Base-by-base conservation (phyloP, 148 eudicot genomes). In the Rheum nobile region DNA sequence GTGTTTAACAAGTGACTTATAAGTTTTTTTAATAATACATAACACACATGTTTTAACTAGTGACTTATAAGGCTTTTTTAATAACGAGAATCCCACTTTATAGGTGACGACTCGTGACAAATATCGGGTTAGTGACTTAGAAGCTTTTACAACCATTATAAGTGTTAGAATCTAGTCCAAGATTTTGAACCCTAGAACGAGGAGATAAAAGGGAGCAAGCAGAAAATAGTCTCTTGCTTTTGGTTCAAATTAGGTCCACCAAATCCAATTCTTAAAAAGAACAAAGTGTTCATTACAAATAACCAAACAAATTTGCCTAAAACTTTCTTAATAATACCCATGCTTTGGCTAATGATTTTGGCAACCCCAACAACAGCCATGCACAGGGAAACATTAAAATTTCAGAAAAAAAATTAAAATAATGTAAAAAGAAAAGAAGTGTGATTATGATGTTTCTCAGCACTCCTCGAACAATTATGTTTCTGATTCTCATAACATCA, bases 401-500 rank as follows among this genome's bases (percentile, higher is more conserved):
- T 65, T 65, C 70, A 65, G 70, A 63, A 63, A 19, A 16, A 16
- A 46, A 12, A 54, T n/a, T 10, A 24, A 26, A 26, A 59, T 28
- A 59, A 28, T 28, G 9, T 28, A 34, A 31, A 31, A 34, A 31
- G 19, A 31, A 57, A 65, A 65, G 22, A 65, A 65, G 39, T 3
- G 22, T 65, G 70, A 65, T 65, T 39, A 71, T 71, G 73, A 71
- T 71, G 73, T 41, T 71, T 43, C 48, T 21, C 26, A 38, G 47
- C 50, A 71, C 48, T 38, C 73, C 50, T 71, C 16, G 22, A 71
- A 43, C 73, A 71, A 71, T 71, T 41, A 71, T 71, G 73, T 46
- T 39, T 71, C 73, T 34, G 44, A 68, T 68, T 68, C 42, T 44
- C 44, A 68, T 10, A 68, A 68, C 72, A 68, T 68, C 28, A 68